Conservation (phyloP, 1,284 basidiomycete genomes). For the Apiotrichum sp. region DNA sequence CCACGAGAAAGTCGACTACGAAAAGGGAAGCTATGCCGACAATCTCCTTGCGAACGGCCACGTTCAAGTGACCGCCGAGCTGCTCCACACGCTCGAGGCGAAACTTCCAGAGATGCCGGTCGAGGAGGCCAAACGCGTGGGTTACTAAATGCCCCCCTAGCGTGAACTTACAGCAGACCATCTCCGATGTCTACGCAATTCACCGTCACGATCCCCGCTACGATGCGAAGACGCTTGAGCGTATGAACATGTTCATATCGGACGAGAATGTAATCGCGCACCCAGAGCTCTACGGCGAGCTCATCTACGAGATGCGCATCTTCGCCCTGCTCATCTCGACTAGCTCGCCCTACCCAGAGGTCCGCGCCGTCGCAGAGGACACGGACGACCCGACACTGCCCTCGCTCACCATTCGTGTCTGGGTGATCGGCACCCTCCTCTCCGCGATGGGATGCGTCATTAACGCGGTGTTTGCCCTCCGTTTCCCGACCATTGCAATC, state of each 20-base stretch:
- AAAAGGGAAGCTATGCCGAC: no score
- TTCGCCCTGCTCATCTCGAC: conserved; percentile 32
- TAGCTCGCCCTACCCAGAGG: conserved; percentile 76
- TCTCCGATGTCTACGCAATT: conserved; percentile 4
- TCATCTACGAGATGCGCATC: conserved; percentile 36
- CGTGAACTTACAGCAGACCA: background rate
- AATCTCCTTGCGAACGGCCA: background rate
- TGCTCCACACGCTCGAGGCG: conserved; percentile 7
- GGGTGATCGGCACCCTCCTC: conserved; percentile 57
- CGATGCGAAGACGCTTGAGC: conserved; percentile 7
- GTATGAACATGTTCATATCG: conserved; percentile 11
- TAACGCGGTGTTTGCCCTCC: conserved; percentile 53
- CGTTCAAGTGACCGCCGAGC: conserved; percentile 9
- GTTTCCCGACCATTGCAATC: conserved; percentile 33
- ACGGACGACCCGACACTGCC: conserved; percentile 71
- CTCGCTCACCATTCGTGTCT: conserved; percentile 77
- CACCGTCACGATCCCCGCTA: conserved; percentile 16
- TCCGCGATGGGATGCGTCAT: conserved; percentile 59
- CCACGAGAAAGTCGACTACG: no score
- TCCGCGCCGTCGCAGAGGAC: conserved; percentile 72
- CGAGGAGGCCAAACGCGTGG: conserved; percentile 6
- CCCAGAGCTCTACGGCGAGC: conserved; percentile 8
- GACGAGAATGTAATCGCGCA: conserved; percentile 3
- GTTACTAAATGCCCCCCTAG: background rate
- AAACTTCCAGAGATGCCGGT: conserved; percentile 8